Evolutionary conservation across 495 filamentous ascomycete species (phyloP).

Genomic region (Poronia punctata): DNA sequence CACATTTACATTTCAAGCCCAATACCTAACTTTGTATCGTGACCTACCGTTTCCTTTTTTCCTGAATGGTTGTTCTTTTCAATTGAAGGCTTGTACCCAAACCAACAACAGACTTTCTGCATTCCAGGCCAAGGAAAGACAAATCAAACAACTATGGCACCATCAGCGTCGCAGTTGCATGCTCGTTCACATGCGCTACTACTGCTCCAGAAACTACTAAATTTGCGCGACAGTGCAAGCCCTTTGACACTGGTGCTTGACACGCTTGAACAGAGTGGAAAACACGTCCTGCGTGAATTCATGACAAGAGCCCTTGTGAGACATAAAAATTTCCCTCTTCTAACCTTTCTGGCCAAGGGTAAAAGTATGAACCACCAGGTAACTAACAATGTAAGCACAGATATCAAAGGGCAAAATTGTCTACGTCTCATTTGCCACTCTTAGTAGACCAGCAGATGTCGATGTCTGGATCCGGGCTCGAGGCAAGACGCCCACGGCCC

Average conservation of each 20-base stretch:
- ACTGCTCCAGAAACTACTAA: slow-evolving; percentile 76
- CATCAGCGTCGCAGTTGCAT: slow-evolving; percentile 53
- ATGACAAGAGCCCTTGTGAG: slow-evolving; percentile 66
- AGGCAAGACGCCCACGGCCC: slow-evolving; percentile 44
- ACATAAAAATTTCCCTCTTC: neutral
- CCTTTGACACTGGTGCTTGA: slow-evolving; percentile 84
- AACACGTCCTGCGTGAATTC: slow-evolving; percentile 65
- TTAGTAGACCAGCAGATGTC: slow-evolving; percentile 46
- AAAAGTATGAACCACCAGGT: neutral
- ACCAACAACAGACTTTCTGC: neutral
- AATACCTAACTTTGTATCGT: no score
- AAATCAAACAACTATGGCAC: slow-evolving; percentile 32
- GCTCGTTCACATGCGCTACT: slow-evolving; percentile 80
- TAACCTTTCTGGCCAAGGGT: neutral
- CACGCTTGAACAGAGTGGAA: slow-evolving; percentile 73
- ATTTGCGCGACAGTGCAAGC: slow-evolving; percentile 67
- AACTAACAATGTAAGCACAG: slow-evolving; percentile 22
- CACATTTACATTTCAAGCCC: no score
- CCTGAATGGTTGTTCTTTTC: no score
- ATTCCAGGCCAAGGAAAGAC: neutral
- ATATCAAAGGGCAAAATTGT: slow-evolving; percentile 51
- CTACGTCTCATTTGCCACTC: slow-evolving; percentile 71
- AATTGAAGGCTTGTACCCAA: no score
- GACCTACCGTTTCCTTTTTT: no score
- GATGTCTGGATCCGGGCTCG: slow-evolving; percentile 60